These are phyloP conservation scores for Digitaria exilis DNA, from an alignment of 202 grass and related monocot genomes.

Conservation along the genomic window DNA sequence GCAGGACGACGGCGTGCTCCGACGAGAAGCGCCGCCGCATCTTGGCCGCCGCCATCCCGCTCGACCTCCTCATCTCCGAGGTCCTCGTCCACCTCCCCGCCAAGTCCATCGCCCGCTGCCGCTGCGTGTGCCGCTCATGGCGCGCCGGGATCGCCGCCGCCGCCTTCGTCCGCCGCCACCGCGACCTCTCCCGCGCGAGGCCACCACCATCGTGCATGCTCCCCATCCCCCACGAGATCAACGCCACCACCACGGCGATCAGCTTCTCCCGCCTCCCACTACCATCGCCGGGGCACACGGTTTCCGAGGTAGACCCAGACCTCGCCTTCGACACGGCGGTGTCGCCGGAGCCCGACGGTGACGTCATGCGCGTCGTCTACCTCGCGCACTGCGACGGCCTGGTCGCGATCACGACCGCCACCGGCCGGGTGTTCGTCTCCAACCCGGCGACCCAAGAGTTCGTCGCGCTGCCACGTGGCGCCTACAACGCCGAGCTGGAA, in stretches of 20 bases:
- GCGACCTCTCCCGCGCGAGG: background rate
- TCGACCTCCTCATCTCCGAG: background rate
- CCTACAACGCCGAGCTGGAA: background rate
- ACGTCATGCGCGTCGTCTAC: background rate
- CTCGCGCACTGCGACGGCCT: constrained; percentile 16
- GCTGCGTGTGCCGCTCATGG: background rate
- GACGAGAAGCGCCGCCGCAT: background rate
- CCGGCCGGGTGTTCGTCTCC: background rate
- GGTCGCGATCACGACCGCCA: background rate
- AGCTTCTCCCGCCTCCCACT: background rate
- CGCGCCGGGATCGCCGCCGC: background rate
- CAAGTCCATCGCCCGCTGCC: background rate
- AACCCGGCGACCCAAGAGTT: constrained; percentile 7
- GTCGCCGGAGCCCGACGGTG: no score
- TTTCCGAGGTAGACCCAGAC: background rate
- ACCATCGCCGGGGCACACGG: background rate
- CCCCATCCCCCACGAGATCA: background rate
- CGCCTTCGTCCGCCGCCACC: background rate
- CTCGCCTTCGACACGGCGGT: background rate
- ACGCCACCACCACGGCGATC: background rate
- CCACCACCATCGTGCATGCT: background rate
- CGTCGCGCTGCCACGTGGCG: background rate
- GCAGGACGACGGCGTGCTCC: no score
- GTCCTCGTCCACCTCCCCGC: background rate
- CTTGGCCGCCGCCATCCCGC: background rate